Evolutionary conservation across 78 protist species (phyloP), one percentile per base, ranked within the genome.

Genomic region (Planoprotostelium fungivorum): DNA sequence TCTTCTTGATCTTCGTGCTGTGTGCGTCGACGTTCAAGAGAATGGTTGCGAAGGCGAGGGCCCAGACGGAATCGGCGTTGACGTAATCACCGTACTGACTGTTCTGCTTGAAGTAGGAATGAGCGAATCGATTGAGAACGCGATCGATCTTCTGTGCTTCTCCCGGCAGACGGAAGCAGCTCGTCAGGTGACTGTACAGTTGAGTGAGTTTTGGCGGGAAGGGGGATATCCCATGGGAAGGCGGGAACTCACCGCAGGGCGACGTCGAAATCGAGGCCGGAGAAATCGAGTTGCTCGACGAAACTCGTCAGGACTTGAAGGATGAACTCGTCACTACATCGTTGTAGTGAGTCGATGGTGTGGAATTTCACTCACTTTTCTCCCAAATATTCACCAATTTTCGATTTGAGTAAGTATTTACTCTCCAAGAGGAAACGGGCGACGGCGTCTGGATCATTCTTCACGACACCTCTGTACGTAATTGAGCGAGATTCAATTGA

Each of bases 81-180:
- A 89, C 93, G 63, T 88, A 92, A 0, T 88, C 84, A 34, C 87
- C 90, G 0, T 84, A 86, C 37, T 37, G 88, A 35, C 95, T 96
- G 89, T 98, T 98, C 34, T 91, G 85, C 29, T 36, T 37, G 87
- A 87, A 94, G 89, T 88, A 99, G 31, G 96, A 90, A 83, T 94
- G 96, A 0, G 99, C 99, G 90, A 99, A 99, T 92, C 94, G 94
- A 85, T 97, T 99, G 98, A 99, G 96, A 94, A 98, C 96, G 28
- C 99, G 95, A 87, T 98, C 99, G 35, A 99, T 98, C 92, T 98
- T 96, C 92, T 96, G 99, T 31, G 99, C 97, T 84, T 99, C 99
- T 63, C 99, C 99, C 1, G 99, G 99, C 51, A 99, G 91, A 31
- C 98, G 90, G 89, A 98, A 98, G 1, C 84, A 9, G 0, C 36